Conservation (phyloP, 768 basidiomycete genomes). For the Boletus sp. region DNA sequence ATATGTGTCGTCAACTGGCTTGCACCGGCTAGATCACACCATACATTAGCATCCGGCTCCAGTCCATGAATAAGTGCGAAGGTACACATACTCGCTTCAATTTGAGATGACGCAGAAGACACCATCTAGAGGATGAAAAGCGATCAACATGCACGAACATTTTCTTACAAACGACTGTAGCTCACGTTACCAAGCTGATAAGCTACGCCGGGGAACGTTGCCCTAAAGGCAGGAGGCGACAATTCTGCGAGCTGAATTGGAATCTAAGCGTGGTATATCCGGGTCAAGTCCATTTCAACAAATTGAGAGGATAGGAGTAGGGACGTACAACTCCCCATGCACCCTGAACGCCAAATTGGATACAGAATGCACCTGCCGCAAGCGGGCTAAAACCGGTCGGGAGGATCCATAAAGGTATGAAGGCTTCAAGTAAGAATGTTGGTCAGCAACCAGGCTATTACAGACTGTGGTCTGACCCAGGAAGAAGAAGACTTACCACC, state of each 20-base stretch:
- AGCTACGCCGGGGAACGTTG: conserved; percentile 81
- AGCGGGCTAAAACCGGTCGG: conserved; percentile 66
- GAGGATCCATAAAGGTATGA: conserved; percentile 83
- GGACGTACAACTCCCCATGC: conserved; percentile 81
- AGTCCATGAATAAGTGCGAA: neutral
- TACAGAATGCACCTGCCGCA: conserved; percentile 79
- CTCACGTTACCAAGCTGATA: conserved; percentile 77
- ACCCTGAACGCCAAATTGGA: conserved; percentile 87
- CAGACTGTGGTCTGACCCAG: neutral
- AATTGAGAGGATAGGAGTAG: neutral
- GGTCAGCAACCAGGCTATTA: neutral
- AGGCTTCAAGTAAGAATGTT: conserved; percentile 25
- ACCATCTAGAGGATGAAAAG: conserved; percentile 45
- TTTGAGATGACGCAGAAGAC: conserved; percentile 68
- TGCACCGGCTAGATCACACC: conserved; percentile 49
- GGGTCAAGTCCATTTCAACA: neutral
- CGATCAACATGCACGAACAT: neutral
- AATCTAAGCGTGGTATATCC: conserved; percentile 34
- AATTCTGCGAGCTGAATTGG: conserved; percentile 83
- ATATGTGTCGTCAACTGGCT: conserved; percentile 52
- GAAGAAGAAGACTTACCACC: conserved; percentile 48
- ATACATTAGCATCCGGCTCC: neutral
- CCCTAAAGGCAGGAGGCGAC: conserved; percentile 86
- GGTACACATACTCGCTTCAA: conserved; percentile 25
- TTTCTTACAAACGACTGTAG: neutral